Percentiles rank a stretch among this genome's conserved stretches.
These are phyloP conservation scores for Tremellales sp. DNA, from an alignment of 1,284 basidiomycete genomes.

Conservation along the genomic window DNA sequence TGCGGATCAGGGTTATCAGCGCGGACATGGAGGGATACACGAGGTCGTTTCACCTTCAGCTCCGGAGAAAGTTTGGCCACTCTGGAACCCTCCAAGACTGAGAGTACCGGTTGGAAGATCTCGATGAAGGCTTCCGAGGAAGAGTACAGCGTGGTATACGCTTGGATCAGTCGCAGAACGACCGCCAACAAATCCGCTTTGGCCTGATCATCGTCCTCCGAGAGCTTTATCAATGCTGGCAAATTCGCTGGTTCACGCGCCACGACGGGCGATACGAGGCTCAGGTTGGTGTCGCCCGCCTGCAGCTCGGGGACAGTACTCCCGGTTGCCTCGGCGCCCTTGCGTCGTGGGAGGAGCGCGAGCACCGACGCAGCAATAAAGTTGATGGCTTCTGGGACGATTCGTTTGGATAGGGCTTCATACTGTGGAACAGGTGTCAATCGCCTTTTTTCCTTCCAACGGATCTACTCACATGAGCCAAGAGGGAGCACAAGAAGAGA, in stretches of 20 bases:
- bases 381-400: slow-evolving; percentile 86
- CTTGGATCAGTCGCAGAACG: slow-evolving; percentile 60
- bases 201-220: slow-evolving; percentile 53
- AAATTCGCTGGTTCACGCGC: slow-evolving; percentile 29
- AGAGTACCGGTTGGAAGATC: slow-evolving; percentile 65
- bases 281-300: slow-evolving; percentile 35
- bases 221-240: slow-evolving; percentile 17
- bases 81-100: slow-evolving; percentile 59
- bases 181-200: slow-evolving; percentile 53
- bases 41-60: slow-evolving; percentile 56
- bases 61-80: slow-evolving; percentile 53
- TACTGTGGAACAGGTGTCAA: slow-evolving; percentile 54
- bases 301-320: slow-evolving; percentile 71
- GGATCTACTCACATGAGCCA: slow-evolving; percentile 51
- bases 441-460: neutral
- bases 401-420: slow-evolving; percentile 76
- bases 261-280: slow-evolving; percentile 16
- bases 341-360: slow-evolving; percentile 62
- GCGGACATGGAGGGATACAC: neutral
- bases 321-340: slow-evolving; percentile 52
- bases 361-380: slow-evolving; percentile 70
- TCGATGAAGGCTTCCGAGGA: slow-evolving; percentile 77
- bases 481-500: slow-evolving; percentile 80
- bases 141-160: slow-evolving; percentile 71
- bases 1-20: slow-evolving; percentile 30